Evolutionary conservation across 1,284 basidiomycete genomes (phyloP), one percentile per base, ranked within the genome.

Genomic region (Austropuccinia psidii): DNA sequence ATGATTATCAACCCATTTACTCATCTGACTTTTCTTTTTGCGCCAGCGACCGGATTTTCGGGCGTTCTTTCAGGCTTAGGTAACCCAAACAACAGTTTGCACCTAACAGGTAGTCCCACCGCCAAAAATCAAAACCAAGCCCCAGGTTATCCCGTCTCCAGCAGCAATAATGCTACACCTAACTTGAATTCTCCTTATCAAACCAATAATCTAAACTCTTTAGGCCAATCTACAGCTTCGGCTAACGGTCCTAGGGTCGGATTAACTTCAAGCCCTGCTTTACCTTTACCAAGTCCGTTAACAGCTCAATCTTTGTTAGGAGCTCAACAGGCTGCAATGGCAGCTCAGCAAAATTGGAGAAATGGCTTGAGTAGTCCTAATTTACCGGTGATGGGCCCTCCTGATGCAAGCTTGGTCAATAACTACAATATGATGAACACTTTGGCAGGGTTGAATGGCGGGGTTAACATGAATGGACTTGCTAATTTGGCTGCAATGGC

Each of bases 341-440:
- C 79, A 68, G 73, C 77, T 24, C 79, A 80, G 69, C 76, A 78
- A 62, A 79, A 79, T 61, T 80, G 79, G 79, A 76, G 79, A 68
- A 77, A 77, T 62, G 76, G 61, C 50, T 76, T 61, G 64, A 75
- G 61, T 75, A 58, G 65, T 73, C 55, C 70, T 55, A 33, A 75
- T 57, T 29, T 54, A 21, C 39, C 33, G 21, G 15, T 52, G 8
- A 54, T 58, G 57, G 43, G 45, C 33, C 43, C 33, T 52, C 55
- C 64, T 17, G 58, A 64, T 29, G 58, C 58, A 2, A 52, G 27
- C 0, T 60, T 70, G 41, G 57, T 61, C 15, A 70, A 70, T 47
- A 70, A 70, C 21, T 31, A 60, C 1, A 45, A 55, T 4, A 70
- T 70, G 68, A 70, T 70, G 41, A 70, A 70, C 33, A 70, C 68